Evolutionary conservation across 371 early-diverging fungal species (phyloP), one percentile per base, ranked within the genome.

Genomic region (Coemansia sp.): DNA sequence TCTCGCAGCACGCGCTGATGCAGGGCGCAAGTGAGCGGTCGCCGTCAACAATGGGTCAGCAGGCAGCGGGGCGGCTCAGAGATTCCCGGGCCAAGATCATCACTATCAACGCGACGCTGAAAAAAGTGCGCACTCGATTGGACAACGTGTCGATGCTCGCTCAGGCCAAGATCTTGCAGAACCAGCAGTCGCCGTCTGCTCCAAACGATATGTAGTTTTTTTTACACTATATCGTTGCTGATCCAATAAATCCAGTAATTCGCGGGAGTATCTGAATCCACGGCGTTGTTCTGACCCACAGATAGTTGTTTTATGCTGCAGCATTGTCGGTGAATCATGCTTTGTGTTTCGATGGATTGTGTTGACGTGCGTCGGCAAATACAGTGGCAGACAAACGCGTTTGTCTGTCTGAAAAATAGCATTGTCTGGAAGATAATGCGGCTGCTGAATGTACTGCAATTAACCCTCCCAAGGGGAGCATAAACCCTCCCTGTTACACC

Each of bases 111-210:
- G 58, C 55, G 3, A 66, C 54, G 8, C 61, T 78, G 23, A 78
- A 73, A 23, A 63, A 58, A 13, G 78, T 78, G 1, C 65, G 75
- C 5, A n/a, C 74, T 2, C 49, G 78, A 17, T 23, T 78, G 26
- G 78, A 78, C 39, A 67, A 61, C 9, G 46, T 78, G 1, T 66
- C 78, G 19, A 68, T 78, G 73, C 67, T 78, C n/a, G 78, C 78
- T 0, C 78, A 78, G 28, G 78, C 78, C 23, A 73, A 73, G 48
- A 54, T 68, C 8, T 32, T 76, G 19, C 76, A 76, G 44, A 28
- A 61, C 39, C 76, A 73, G n/a, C 65, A 67, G 32, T 54, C 55
- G 36, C 49, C 48, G 17, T 15, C 48, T 4, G n/a, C 17, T 48
- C 46, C 40, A 17, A 17, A 8, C 48, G 19, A 13, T 44, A n/a